A percentile compares a stretch with the other conserved stretches of the same genome.
These are phyloP conservation scores for Pinus tabuliformis DNA, from an alignment of 75 land plant genomes.

Conservation along the genomic window DNA sequence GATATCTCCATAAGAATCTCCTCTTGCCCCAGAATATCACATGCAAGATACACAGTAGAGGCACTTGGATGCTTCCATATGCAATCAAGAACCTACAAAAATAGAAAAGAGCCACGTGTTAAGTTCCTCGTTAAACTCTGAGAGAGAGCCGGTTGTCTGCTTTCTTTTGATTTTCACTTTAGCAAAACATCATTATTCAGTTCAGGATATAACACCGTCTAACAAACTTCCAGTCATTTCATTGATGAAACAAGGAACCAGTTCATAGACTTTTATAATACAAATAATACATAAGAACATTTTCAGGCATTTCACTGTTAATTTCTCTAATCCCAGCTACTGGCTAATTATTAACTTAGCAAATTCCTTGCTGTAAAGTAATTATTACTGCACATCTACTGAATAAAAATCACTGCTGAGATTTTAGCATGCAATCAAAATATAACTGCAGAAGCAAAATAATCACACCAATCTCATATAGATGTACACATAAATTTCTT, in stretches of 20 bases:
- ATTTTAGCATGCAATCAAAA: too few species aligned
- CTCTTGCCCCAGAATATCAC: slow-evolving; percentile 89
- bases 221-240: background rate
- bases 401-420: too few species aligned
- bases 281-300: too few species aligned
- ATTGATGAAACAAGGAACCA: background rate
- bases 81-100: slow-evolving; percentile 68
- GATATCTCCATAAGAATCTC: slow-evolving; percentile 56
- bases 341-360: too few species aligned
- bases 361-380: too few species aligned
- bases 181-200: background rate
- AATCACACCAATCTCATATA: too few species aligned
- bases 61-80: slow-evolving; percentile 92
- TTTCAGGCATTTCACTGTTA: too few species aligned
- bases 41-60: slow-evolving; percentile 65
- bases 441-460: too few species aligned
- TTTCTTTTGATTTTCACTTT: background rate
- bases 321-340: too few species aligned
- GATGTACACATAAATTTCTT: too few species aligned
- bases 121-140: background rate
- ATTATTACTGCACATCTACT: too few species aligned
- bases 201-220: background rate
- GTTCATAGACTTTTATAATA: too few species aligned
- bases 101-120: background rate
- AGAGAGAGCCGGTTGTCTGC: background rate